Evolutionary conservation across 2,329 filamentous ascomycete genomes (phyloP).

Genomic region (Didymella keratinophila): DNA sequence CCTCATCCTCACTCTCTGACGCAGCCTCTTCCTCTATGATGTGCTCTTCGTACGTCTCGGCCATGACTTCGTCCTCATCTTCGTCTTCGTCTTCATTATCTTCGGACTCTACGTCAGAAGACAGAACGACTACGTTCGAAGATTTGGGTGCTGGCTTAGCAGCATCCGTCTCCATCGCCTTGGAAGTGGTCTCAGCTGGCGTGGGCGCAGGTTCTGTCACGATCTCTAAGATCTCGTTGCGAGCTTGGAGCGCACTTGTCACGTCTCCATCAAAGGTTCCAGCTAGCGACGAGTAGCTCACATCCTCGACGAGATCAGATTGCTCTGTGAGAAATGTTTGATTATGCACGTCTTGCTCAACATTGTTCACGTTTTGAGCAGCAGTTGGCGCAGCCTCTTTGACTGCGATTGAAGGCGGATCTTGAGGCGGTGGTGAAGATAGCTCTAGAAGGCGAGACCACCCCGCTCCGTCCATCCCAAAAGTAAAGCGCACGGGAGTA

Average conservation of each 20-base stretch:
- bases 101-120: slow-evolving; percentile 8
- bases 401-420: slow-evolving; percentile 6
- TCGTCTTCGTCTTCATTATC: neutral
- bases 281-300: neutral
- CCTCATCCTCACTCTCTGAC: neutral
- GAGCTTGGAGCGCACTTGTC: neutral
- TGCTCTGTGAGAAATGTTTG: neutral
- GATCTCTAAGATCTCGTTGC: neutral
- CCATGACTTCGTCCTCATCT: neutral
- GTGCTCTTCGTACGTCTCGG: neutral
- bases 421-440: slow-evolving; percentile 30
- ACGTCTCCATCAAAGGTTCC: neutral
- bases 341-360: neutral
- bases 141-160: neutral
- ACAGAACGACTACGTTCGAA: neutral
- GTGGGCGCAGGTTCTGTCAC: neutral
- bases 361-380: neutral
- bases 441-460: slow-evolving; percentile 29
- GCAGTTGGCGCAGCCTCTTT: neutral
- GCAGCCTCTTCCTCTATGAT: neutral
- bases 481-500: slow-evolving; percentile 48
- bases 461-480: slow-evolving; percentile 44
- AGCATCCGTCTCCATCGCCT: too few relatives aligned
- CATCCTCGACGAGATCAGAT: neutral
- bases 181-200: neutral